Evolutionary conservation across 768 basidiomycete genomes (phyloP), one percentile per base, ranked within the genome.

Genomic region (Porphyrellus cyaneotinctus): DNA sequence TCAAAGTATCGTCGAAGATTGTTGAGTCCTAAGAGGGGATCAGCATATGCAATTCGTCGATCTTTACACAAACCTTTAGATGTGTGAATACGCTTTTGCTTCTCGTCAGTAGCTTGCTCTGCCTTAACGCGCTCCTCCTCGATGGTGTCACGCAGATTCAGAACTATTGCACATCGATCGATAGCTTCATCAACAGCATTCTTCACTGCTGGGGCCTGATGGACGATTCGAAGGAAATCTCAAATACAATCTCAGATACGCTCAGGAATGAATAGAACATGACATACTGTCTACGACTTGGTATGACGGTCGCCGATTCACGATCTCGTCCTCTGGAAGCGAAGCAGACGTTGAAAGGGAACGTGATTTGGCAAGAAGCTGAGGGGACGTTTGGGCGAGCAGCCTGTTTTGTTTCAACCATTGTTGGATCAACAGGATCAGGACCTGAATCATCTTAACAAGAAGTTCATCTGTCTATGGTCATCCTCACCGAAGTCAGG

Each of bases 201-300:
- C 71, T 98, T 99, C 28, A 97, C 90, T 14, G 82, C 79, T 20
- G 87, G 81, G 0, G 97, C 95, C 65, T 86, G 87, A 42, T 93
- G 82, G 45, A 95, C 80, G 15, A 97, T 91, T 33, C 93, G 82
- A 26, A 95, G 75, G 9, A 92, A 75, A 71, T 88, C 91, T 91
- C 52, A 6, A 55, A 47, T 51, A 17, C 38, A 37, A 47, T 12
- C 26, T 56, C 46, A 62, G 49, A 42, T 50, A n/a, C 24, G 13
- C 13, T 28, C 12, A 14, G 9, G 22, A 32, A 47, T 22, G 2
- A 11, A 52, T 23, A 41, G 28, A 23, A 44, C 38, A 33, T 18
- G 17, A n/a, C 83, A 52, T 67, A 91, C 93, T 95, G 64, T 97
- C 94, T 68, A 97, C 91, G 33, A 91, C 78, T 63, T 88, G 84